phyloP scores from a whole-genome alignment of 2,329 filamentous ascomycete genomes.

The Colletotrichum siamense region DNA sequence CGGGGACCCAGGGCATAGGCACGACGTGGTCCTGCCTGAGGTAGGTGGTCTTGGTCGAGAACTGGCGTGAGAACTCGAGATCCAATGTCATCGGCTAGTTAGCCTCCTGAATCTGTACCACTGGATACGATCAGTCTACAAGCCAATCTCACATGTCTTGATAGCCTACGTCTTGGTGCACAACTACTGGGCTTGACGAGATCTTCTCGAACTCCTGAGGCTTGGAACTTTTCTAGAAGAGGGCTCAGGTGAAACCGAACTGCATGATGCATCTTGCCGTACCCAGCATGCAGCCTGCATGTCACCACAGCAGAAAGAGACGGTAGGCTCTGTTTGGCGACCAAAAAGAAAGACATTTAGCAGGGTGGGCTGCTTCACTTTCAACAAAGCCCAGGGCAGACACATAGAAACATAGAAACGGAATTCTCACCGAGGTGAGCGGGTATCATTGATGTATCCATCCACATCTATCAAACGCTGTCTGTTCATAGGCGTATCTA shows the following conservation, averaged over 20 bases:
- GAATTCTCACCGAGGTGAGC: slow-evolving; percentile 1
- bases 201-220: not conserved
- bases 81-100: not conserved
- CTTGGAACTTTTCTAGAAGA: not conserved
- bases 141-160: not conserved
- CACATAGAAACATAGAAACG: not conserved
- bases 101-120: not conserved
- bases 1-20: not conserved
- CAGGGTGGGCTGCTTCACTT: not conserved
- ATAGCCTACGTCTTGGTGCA: not conserved
- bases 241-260: not conserved
- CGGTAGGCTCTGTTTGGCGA: not conserved
- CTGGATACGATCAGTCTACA: not conserved
- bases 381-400: not conserved
- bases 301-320: not conserved
- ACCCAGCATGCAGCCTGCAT: not conserved
- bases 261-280: not conserved
- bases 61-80: not conserved
- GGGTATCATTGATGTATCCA: slow-evolving; percentile 13
- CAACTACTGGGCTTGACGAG: not conserved
- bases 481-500: not conserved
- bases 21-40: not conserved
- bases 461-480: not conserved
- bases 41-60: not conserved
- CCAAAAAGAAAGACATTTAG: not conserved